phyloP scores from a whole-genome alignment of 768 basidiomycete species.

The Coprinopsis marcescibilis region DNA sequence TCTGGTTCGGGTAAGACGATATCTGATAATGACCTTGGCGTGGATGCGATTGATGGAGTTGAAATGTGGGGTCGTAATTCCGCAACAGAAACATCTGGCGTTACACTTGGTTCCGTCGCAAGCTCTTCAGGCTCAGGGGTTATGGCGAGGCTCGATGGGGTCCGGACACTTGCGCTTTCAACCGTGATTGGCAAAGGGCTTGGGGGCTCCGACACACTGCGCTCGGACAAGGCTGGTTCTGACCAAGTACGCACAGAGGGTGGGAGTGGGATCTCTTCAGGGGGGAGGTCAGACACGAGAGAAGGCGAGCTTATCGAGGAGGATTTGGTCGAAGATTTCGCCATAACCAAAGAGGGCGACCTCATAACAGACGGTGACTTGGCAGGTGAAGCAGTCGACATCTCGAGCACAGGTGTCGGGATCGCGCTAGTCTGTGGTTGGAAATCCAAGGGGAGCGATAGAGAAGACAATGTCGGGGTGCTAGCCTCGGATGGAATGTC shows the following conservation, averaged over 20 bases:
- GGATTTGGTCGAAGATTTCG: constrained; percentile 8
- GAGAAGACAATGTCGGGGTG: constrained; percentile 35
- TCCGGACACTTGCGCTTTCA: constrained; percentile 3
- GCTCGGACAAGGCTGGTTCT: constrained; percentile 13
- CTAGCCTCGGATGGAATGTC: constrained; percentile 39
- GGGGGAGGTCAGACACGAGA: constrained; percentile 20
- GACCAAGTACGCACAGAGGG: constrained; percentile 14
- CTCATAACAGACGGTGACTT: constrained; percentile 7
- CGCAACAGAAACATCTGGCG: neutral
- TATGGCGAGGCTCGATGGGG: constrained; percentile 5
- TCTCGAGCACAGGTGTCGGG: constrained; percentile 17
- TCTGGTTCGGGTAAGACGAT: constrained; percentile 7
- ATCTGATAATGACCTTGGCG: constrained; percentile 14
- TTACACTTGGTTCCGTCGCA: neutral
- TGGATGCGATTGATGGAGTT: constrained; percentile 12
- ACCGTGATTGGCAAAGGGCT: constrained; percentile 14
- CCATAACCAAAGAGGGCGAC: constrained; percentile 2
- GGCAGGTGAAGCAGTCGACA: constrained; percentile 1
- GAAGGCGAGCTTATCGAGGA: constrained; percentile 28
- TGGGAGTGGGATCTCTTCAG: constrained; percentile 23
- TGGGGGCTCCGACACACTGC: constrained; percentile 13
- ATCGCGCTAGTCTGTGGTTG: neutral
- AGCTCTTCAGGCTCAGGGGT: neutral
- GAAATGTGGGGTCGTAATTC: neutral
- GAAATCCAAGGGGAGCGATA: constrained; percentile 9